phyloP scores from a whole-genome alignment of 2,329 filamentous ascomycete species.

The Aspergillus costaricaensis region DNA sequence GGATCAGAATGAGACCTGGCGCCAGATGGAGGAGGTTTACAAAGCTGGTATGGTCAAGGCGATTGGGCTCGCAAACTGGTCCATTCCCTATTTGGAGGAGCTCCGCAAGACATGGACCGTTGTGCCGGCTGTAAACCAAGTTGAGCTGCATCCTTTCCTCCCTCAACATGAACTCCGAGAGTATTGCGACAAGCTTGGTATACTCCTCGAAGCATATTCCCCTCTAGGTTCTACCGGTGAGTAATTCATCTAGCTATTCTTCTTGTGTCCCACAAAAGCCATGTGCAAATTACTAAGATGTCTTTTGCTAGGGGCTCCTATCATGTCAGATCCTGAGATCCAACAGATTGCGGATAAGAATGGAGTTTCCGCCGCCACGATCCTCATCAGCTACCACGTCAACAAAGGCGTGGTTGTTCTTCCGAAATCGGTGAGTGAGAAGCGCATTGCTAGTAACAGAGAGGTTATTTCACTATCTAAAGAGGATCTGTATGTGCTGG shows the following conservation, averaged over 20 bases:
- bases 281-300: not conserved
- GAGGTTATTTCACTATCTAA: not conserved
- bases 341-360: constrained; percentile 4
- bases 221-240: constrained; percentile 25
- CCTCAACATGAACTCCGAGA: constrained; percentile 40
- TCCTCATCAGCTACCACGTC: constrained; percentile 11
- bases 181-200: constrained; percentile 37
- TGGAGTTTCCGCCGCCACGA: constrained; percentile 2
- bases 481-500: constrained; percentile 26
- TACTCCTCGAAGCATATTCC: constrained; percentile 42
- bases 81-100: constrained; percentile 22
- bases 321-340: constrained; percentile 5
- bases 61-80: constrained; percentile 29
- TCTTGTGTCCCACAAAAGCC: no score
- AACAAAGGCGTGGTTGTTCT: constrained; percentile 8
- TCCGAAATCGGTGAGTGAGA: constrained; percentile 5
- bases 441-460: constrained; percentile 1
- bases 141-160: constrained; percentile 44
- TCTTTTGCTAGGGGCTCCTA: not conserved
- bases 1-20: constrained; percentile 25
- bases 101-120: constrained; percentile 21
- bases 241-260: not conserved
- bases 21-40: constrained; percentile 26
- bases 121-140: constrained; percentile 36
- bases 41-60: constrained; percentile 21